Conservation (phyloP, 23 red algal species). For the Chondrus crispus region DNA sequence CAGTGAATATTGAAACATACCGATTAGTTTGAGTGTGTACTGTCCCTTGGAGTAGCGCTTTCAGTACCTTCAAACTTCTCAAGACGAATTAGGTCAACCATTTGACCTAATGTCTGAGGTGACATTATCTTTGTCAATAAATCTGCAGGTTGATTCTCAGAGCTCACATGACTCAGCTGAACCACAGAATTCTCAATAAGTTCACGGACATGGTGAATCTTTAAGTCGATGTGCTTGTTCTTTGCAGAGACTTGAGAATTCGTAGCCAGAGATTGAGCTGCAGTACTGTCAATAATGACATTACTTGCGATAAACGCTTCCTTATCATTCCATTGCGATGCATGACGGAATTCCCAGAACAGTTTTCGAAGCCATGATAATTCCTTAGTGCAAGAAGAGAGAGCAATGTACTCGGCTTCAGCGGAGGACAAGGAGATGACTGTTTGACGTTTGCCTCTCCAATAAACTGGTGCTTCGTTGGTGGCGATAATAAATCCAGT, state of each 20-base stretch:
- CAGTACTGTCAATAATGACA: background rate
- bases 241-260: too few species aligned
- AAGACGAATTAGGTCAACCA: too few species aligned
- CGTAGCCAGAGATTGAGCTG: too few species aligned
- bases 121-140: slow-evolving; percentile 6
- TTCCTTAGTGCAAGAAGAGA: slow-evolving; percentile 16
- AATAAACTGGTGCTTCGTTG: slow-evolving; percentile 18
- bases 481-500: slow-evolving; percentile 22
- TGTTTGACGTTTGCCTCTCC: background rate
- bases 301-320: background rate
- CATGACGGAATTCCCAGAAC: slow-evolving; percentile 1
- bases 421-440: slow-evolving; percentile 7
- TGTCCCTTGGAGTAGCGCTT: too few species aligned
- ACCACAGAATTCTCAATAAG: background rate
- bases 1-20: too few species aligned
- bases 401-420: slow-evolving; percentile 17
- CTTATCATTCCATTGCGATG: background rate
- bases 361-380: slow-evolving; percentile 8
- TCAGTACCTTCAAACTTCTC: too few species aligned
- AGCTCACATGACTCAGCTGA: background rate
- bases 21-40: too few species aligned
- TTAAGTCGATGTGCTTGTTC: background rate
- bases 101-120: too few species aligned
- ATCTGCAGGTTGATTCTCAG: slow-evolving; percentile 12
- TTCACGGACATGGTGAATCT: background rate